phyloP scores from a whole-genome alignment of 2,329 filamentous ascomycete genomes.

The Fusarium mundagurra region DNA sequence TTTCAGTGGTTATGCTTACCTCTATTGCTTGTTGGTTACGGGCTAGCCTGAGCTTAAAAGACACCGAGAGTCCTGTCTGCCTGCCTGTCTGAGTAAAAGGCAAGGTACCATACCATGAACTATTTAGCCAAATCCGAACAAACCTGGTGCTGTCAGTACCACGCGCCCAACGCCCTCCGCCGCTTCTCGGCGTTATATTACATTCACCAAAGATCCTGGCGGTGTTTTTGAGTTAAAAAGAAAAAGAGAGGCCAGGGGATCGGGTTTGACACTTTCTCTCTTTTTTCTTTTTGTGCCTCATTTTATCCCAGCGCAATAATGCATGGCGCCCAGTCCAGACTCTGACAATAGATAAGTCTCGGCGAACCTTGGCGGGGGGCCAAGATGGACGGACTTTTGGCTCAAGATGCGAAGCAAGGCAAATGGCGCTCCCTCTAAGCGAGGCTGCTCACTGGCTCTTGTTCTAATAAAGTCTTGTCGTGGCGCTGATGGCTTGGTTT shows the following conservation, averaged over 20 bases:
- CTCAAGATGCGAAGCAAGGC: constrained; percentile 34
- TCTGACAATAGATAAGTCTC: constrained; percentile 23
- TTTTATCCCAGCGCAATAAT: constrained; percentile 6
- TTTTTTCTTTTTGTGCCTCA: constrained; percentile 3
- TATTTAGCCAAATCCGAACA: constrained; percentile 3
- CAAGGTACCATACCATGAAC: neutral
- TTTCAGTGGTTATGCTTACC: constrained; percentile 27
- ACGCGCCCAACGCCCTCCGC: constrained; percentile 10
- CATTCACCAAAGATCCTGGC: neutral
- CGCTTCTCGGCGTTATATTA: constrained; percentile 2
- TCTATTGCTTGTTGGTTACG: neutral
- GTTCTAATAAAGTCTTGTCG: neutral
- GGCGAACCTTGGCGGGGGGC: constrained; percentile 31
- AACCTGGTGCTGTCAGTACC: neutral
- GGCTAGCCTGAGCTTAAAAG: constrained; percentile 25
- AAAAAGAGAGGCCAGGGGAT: neutral
- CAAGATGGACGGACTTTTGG: constrained; percentile 28
- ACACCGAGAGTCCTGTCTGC: constrained; percentile 8
- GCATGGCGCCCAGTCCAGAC: constrained; percentile 33
- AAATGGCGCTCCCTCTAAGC: constrained; percentile 32
- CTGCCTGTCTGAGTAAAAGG: constrained; percentile 5
- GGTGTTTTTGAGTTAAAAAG: neutral
- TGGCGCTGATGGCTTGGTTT: constrained; percentile 12
- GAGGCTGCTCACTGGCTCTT: constrained; percentile 32
- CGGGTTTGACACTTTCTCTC: neutral